These are phyloP conservation scores for Anastatica hierochuntica DNA, from an alignment of 345 rosid genomes.

Conservation along the genomic window DNA sequence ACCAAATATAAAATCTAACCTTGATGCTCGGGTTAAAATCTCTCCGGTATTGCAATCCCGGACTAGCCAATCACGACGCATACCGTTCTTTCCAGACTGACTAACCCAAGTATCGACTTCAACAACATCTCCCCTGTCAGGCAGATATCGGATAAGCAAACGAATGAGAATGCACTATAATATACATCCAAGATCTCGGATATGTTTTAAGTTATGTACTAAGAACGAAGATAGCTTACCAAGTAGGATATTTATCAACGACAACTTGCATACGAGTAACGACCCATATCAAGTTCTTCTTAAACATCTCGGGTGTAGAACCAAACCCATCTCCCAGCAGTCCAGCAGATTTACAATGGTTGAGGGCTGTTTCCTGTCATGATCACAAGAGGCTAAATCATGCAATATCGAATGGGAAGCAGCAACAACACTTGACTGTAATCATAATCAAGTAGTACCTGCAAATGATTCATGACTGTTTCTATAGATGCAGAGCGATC, in stretches of 20 bases:
- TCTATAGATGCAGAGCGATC: constrained; percentile 97
- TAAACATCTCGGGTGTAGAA: constrained; percentile 91
- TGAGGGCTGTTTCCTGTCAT: constrained; percentile 87
- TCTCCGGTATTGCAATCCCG: constrained; percentile 71
- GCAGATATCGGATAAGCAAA: constrained; percentile 8
- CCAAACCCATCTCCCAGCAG: constrained; percentile 93
- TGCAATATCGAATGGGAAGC: neutral
- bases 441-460: constrained; percentile 36
- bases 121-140: constrained; percentile 86
- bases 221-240: constrained; percentile 40
- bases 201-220: neutral
- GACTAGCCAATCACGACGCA: constrained; percentile 94
- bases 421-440: neutral
- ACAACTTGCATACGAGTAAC: constrained; percentile 86
- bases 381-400: neutral
- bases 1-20: constrained; percentile 36
- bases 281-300: constrained; percentile 92
- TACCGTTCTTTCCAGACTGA: constrained; percentile 87
- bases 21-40: constrained; percentile 76
- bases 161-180: neutral
- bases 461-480: constrained; percentile 92
- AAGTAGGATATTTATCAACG: constrained; percentile 89
- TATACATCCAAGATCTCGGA: neutral
- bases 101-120: constrained; percentile 84
- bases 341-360: constrained; percentile 81